Evolutionary conservation across 2,329 filamentous ascomycete species (phyloP).

Genomic region (Drechslerella coelobrocha): DNA sequence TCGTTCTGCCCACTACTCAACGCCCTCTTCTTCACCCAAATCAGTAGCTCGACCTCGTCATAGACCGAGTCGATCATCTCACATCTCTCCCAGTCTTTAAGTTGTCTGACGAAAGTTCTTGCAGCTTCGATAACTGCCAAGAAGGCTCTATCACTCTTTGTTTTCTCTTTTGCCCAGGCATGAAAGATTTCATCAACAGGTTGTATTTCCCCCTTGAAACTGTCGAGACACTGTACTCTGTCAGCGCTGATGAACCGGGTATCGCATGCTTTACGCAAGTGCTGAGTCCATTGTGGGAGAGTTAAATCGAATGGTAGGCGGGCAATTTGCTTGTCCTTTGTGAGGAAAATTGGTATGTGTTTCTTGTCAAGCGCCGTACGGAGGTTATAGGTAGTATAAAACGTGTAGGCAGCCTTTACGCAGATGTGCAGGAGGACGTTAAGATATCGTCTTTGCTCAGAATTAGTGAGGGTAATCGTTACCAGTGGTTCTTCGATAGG

Average conservation of each 20-base stretch:
- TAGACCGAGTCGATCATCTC: conserved; percentile 52
- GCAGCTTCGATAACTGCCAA: conserved; percentile 53
- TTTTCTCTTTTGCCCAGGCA: conserved; percentile 52
- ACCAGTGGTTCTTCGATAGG: conserved; percentile 17
- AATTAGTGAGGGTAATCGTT: background rate
- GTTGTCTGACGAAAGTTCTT: conserved; percentile 53
- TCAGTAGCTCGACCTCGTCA: conserved; percentile 49
- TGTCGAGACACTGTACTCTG: conserved; percentile 53
- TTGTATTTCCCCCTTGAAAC: conserved; percentile 54
- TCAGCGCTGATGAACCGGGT: conserved; percentile 50
- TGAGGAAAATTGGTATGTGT: conserved; percentile 27
- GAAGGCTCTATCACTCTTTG: conserved; percentile 53
- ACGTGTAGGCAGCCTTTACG: conserved; percentile 21
- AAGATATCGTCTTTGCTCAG: conserved; percentile 27
- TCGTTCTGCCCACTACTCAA: background rate
- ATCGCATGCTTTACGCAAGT: conserved; percentile 53
- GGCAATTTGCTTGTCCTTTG: conserved; percentile 33
- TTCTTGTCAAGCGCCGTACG: conserved; percentile 24
- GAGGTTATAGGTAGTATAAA: conserved; percentile 16
- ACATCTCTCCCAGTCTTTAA: conserved; percentile 54
- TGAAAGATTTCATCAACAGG: conserved; percentile 54
- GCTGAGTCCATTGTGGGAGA: conserved; percentile 54
- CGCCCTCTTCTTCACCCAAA: conserved; percentile 38
- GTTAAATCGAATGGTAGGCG: conserved; percentile 47
- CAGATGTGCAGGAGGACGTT: conserved; percentile 18